Conservation (phyloP, 2,329 filamentous ascomycete species). For the Cladosporium sp. region DNA sequence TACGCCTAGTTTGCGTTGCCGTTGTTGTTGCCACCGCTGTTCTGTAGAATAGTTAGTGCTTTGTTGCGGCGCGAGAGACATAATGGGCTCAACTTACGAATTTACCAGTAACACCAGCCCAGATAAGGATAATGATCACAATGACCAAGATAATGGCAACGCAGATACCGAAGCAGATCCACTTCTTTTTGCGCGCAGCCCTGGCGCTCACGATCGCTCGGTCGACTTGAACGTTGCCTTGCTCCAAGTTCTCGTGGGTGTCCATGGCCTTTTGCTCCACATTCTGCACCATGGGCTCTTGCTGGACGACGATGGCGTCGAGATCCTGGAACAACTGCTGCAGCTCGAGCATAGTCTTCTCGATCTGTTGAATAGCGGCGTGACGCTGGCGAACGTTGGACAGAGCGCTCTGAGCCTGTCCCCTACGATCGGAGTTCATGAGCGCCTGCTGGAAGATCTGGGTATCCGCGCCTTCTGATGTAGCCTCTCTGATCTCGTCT, state of each 20-base stretch:
- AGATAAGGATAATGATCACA: constrained; percentile 14
- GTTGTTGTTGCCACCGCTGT: constrained; percentile 9
- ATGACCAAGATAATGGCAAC: constrained; percentile 27
- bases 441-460: constrained; percentile 88
- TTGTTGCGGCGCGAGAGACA: too few species aligned
- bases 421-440: constrained; percentile 73
- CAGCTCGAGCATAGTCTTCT: constrained; percentile 82
- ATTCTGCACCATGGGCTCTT: constrained; percentile 72
- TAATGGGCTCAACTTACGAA: background rate
- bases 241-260: constrained; percentile 75
- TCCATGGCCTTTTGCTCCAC: constrained; percentile 88
- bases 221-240: constrained; percentile 79
- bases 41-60: background rate
- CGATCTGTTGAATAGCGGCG: constrained; percentile 85
- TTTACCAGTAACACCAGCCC: constrained; percentile 12
- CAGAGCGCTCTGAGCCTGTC: constrained; percentile 75
- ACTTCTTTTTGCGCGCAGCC: constrained; percentile 87
- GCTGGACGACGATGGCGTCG: constrained; percentile 78
- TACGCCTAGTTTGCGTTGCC: background rate
- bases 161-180: constrained; percentile 81
- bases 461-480: constrained; percentile 65
- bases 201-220: constrained; percentile 78
- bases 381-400: constrained; percentile 79
- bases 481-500: constrained; percentile 70
- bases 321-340: constrained; percentile 86